These are phyloP conservation scores for Thelonectria blattea DNA, from an alignment of 2,329 filamentous ascomycete species.

Conservation along the genomic window DNA sequence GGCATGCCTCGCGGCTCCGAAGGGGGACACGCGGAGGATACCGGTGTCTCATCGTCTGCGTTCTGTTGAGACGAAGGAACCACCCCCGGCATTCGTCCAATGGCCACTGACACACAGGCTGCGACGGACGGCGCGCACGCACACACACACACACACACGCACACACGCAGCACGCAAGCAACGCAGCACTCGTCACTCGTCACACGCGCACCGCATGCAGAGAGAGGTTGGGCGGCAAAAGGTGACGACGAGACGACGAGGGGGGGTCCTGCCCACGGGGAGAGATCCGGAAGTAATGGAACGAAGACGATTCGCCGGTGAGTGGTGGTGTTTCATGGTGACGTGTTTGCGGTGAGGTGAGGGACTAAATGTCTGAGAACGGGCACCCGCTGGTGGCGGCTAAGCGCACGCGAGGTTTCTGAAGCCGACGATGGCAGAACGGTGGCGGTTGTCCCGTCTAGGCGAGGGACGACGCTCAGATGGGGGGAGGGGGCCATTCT, in stretches of 20 bases:
- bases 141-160: too few species aligned
- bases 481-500: constrained; percentile 8
- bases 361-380: constrained; percentile 23
- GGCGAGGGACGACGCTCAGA: constrained; percentile 10
- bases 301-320: constrained; percentile 28
- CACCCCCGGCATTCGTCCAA: not conserved
- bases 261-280: not conserved
- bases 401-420: constrained; percentile 18
- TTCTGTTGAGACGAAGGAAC: constrained; percentile 5
- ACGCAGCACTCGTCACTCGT: constrained; percentile 12
- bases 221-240: constrained; percentile 8
- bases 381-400: constrained; percentile 12
- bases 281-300: constrained; percentile 16
- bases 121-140: not conserved
- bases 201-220: constrained; percentile 2
- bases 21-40: not conserved
- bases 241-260: not conserved
- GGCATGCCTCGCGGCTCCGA: not conserved
- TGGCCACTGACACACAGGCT: not conserved
- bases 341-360: constrained; percentile 32
- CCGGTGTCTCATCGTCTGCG: constrained; percentile 6
- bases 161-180: too few species aligned
- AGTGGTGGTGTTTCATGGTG: constrained; percentile 33
- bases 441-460: constrained; percentile 7
- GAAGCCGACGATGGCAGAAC: constrained; percentile 20